Evolutionary conservation across 169 alveolate species (phyloP), one percentile per base, ranked within the genome.

Genomic region (Cryptosporidium felis): DNA sequence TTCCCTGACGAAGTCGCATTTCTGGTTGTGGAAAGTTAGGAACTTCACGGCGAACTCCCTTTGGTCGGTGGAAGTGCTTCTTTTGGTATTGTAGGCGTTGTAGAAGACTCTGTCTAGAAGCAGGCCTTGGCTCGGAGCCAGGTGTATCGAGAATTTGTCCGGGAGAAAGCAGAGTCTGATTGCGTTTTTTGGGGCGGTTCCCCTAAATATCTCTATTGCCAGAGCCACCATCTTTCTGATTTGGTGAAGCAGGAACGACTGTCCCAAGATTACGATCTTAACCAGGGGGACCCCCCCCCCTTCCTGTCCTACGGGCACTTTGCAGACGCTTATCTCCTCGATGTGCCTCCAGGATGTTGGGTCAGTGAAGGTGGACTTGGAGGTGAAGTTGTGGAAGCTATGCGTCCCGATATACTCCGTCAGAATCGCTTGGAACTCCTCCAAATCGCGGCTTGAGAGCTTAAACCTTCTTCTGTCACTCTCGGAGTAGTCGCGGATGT

Each of bases 161-260:
- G 90, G 80, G n/a, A 45, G 36, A 51, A 81, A 60, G 21, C 94
- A 60, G 58, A 88, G 91, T 62, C 62, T 49, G 32, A 93, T 89
- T 36, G 95, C 90, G 59, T 67, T 61, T 10, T 45, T 21, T 28
- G 95, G 94, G 14, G 96, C 95, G n/a, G 90, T 89, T 12, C 91
- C 91, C 23, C 92, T 80, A 80, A 85, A 93, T 6, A 88, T 91
- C 49, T 92, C 95, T 26, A 89, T 82, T 18, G 93, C 93, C 61
- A 93, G 62, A 5, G 92, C 81, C 3, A 93, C 56, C 95, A 93
- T 93, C 79, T 93, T 93, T 80, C 96, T 88, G 21, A 93, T 93
- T 81, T 93, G 96, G 80, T 93, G 92, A 82, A 90, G 89, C 56
- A 93, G 62, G 53, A 93, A 93, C 46, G 96, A 93, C 74, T 93